Conservation (phyloP, 176 grass and related monocot genomes). For the Echinochloa phyllopogon region DNA sequence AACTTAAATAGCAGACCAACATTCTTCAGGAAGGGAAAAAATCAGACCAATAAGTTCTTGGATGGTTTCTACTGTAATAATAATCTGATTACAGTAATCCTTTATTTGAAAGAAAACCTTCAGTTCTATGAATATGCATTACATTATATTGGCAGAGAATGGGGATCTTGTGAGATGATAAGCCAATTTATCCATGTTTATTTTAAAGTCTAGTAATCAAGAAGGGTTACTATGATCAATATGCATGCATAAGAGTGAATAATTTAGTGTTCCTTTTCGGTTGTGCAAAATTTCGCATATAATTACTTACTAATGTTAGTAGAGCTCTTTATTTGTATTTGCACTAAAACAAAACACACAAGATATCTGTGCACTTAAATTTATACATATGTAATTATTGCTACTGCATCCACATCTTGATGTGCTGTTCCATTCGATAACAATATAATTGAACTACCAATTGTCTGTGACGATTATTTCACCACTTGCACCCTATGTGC, state of each 20-base stretch:
- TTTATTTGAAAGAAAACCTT: background rate
- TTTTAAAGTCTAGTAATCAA: background rate
- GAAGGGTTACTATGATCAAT: background rate
- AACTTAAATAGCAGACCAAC: constrained; percentile 25
- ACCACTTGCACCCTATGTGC: background rate
- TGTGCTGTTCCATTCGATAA: background rate
- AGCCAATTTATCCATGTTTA: background rate
- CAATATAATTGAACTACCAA: background rate
- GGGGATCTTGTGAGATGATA: background rate
- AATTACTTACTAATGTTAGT: background rate
- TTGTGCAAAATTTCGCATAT: background rate
- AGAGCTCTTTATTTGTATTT: background rate
- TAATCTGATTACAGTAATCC: background rate
- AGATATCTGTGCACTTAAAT: constrained; percentile 10
- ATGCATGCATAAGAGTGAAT: background rate
- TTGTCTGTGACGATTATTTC: constrained; percentile 4
- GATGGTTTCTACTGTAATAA: background rate
- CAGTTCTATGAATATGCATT: background rate
- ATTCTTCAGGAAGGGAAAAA: background rate
- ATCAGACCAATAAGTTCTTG: background rate
- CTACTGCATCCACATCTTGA: background rate
- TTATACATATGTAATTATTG: background rate
- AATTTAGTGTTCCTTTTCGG: background rate
- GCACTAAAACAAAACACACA: background rate
- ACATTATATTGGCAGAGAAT: background rate